phyloP scores from a whole-genome alignment of 73 alveolate species.

The Stentor coeruleus region DNA sequence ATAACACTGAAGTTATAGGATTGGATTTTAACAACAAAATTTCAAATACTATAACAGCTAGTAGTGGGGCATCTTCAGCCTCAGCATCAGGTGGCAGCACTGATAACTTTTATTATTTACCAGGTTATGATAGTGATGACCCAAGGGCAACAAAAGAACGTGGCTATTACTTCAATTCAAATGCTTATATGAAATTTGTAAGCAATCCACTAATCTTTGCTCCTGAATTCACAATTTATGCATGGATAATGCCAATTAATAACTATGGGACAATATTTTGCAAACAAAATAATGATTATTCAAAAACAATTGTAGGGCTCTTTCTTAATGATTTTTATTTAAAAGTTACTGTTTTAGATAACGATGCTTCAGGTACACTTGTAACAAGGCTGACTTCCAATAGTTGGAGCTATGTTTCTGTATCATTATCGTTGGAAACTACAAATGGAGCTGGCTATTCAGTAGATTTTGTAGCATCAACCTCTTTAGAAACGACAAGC shows the following conservation, averaged over 20 bases:
- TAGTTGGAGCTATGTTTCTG: neutral
- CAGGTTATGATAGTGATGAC: neutral
- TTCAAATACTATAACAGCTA: neutral
- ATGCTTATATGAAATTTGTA: neutral
- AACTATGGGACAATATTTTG: neutral
- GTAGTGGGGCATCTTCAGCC: neutral
- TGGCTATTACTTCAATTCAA: neutral
- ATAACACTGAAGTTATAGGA: neutral
- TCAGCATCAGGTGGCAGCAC: constrained; percentile 11
- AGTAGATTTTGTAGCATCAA: too few relatives aligned
- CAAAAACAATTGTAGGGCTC: neutral
- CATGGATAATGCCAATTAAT: neutral
- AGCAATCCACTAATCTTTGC: neutral
- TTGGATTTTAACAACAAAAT: neutral
- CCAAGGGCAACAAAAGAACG: neutral
- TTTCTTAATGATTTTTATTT: neutral
- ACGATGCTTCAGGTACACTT: neutral
- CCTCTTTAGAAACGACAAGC: too few relatives aligned
- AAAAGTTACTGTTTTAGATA: neutral
- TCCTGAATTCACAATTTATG: neutral
- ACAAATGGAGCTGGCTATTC: too few relatives aligned
- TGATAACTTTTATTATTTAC: too few relatives aligned
- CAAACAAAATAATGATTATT: neutral
- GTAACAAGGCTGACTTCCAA: neutral
- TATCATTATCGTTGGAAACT: too few relatives aligned